Evolutionary conservation across 2,329 filamentous ascomycete species (phyloP).

Genomic region (Triangularia verruculosa): DNA sequence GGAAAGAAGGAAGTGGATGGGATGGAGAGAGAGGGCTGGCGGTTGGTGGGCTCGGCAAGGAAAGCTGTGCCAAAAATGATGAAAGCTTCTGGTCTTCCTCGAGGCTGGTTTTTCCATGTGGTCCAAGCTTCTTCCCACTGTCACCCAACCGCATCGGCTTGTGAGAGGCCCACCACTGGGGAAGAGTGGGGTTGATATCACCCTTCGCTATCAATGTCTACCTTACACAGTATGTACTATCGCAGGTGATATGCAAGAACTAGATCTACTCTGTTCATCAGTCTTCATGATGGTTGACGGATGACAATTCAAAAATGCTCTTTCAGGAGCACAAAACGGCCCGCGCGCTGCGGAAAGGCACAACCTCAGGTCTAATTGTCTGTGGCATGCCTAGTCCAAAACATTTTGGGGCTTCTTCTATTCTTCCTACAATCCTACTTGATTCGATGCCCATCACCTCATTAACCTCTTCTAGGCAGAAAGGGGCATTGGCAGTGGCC

Average conservation of each 20-base stretch:
- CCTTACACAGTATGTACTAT: neutral
- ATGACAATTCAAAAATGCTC: too few species aligned
- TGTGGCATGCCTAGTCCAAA: neutral
- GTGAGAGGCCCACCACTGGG: neutral
- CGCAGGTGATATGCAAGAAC: too few species aligned
- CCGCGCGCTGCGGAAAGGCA: neutral
- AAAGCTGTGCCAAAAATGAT: constrained; percentile 19
- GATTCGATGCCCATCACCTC: neutral
- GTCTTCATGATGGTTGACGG: too few species aligned
- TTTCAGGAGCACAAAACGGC: neutral
- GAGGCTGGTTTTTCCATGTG: constrained; percentile 22
- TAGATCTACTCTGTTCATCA: too few species aligned
- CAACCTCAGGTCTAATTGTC: neutral
- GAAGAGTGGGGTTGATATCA: constrained; percentile 8
- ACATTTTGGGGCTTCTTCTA: neutral
- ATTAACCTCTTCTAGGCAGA: neutral
- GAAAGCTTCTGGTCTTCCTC: constrained; percentile 16
- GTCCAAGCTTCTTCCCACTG: constrained; percentile 24
- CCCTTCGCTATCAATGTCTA: neutral
- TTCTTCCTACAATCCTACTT: neutral
- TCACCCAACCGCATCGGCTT: neutral
- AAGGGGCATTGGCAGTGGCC: constrained; percentile 59
- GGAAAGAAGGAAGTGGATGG: constrained; percentile 20
- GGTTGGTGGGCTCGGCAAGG: constrained; percentile 22
- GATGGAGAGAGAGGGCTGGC: constrained; percentile 20